Base-by-base conservation (phyloP, 2,329 filamentous ascomycete genomes). In the Aureobasidium sp. region DNA sequence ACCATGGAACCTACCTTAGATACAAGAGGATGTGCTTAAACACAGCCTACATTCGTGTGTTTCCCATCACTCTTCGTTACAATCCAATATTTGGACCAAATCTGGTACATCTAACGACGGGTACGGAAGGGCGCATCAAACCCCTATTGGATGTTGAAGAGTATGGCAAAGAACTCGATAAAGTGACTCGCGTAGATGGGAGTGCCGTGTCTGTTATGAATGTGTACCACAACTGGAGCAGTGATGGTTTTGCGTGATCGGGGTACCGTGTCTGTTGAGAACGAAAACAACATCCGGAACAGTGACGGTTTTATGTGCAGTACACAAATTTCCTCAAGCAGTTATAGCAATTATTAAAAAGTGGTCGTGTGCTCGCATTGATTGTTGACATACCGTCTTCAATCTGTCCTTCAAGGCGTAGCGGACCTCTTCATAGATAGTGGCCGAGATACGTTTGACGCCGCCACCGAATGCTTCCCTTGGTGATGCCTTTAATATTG, bases 361-460 rank as follows among this genome's bases (percentile, higher is more conserved):
- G 7, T 42, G 3, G 34, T 7, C 2, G 13, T 0, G 36, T 6
- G 3, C 21, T 21, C 11, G 13, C 8, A 8, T 3, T 13, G 21
- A 81, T 29, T 6, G 13, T 72, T 88, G 5, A 16, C 64, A 87
- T 75, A 90, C 86, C 73, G 39, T 36, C 30, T 74, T 66, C 0
- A 92, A 73, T 0, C 79, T 76, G 67, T 83, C 63, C 27, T 79
- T 83, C 1, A 92, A 58, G 0, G 78, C 83, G 0, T 4, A 21
- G 0, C 89, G 77, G 0, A 80, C 72, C 0, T 89, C 86, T 0
- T 85, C 78, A 67, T 92, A 92, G 3, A 91, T 86, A 0, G 49
- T 65, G 0, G 70, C 81, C 0, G 85, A 86, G 9, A 92, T 90
- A 0, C 89, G 79, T 70, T 91, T 91, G 0, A 93, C 86, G 0